Evolutionary conservation across 2,329 filamentous ascomycete species (phyloP).

Genomic region (Neofusicoccum sp.): DNA sequence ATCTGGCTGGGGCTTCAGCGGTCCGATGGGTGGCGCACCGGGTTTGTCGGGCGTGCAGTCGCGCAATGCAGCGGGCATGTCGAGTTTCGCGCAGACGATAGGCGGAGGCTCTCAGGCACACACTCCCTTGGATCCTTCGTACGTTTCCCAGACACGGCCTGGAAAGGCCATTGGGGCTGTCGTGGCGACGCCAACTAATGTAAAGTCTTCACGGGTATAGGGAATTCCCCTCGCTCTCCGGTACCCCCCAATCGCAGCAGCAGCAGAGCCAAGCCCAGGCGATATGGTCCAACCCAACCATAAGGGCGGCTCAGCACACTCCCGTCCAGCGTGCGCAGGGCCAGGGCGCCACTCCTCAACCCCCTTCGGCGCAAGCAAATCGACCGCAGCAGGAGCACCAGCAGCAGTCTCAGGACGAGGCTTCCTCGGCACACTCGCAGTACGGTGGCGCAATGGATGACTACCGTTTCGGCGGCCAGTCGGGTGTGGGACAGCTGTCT

Average conservation of each 20-base stretch:
- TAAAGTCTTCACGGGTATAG: conserved; percentile 37
- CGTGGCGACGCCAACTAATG: not conserved
- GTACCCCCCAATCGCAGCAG: conserved; percentile 58
- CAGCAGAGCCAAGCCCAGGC: conserved; percentile 55
- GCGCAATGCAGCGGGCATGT: conserved; percentile 53
- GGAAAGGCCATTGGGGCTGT: not conserved
- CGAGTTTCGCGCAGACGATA: conserved; percentile 60
- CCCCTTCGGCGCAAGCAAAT: conserved; percentile 32
- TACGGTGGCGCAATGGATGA: conserved; percentile 57
- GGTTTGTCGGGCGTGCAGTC: conserved; percentile 54
- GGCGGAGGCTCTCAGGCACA: conserved; percentile 54
- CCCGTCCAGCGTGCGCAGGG: conserved; percentile 57
- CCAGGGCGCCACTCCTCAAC: conserved; percentile 28
- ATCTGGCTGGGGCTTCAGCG: conserved; percentile 61
- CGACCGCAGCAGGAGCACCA: conserved; percentile 41
- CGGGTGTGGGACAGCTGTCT: conserved; percentile 55
- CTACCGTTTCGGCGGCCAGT: conserved; percentile 60
- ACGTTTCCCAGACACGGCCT: conserved; percentile 40
- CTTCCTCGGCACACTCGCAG: conserved; percentile 46
- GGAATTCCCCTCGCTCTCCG: conserved; percentile 65
- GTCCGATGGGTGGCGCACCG: conserved; percentile 56
- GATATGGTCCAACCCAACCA: conserved; percentile 60
- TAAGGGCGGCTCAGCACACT: conserved; percentile 56
- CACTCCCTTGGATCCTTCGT: conserved; percentile 60
- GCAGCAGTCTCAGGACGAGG: conserved; percentile 47